Evolutionary conservation across 176 grass and related monocot genomes (phyloP), one percentile per base, ranked within the genome.

Genomic region (Cenchrus fungigraminus): DNA sequence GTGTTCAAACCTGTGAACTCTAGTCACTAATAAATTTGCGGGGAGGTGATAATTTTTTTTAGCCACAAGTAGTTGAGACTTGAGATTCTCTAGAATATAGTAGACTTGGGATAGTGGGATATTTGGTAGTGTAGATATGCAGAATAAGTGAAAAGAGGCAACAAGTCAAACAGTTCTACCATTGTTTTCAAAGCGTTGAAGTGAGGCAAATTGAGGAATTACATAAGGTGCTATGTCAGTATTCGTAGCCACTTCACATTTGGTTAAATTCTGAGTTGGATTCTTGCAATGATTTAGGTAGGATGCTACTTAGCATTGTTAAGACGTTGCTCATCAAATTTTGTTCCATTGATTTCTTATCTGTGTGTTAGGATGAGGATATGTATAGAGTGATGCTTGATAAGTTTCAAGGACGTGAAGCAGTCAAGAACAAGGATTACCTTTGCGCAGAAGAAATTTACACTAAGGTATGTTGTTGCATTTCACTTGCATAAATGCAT

Each of bases 401-500:
- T 63, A 74, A 83, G 59, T 83, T 47, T 57, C 64, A 60, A 82
- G 86, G 73, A 44, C 28, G 42, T 40, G 54, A 88, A 56, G 86
- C 73, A 0, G 55, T 88, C 46, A 71, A 88, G 64, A 83, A 61
- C 59, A 82, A 82, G 8, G 81, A 88, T 52, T 83, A 78, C 77
- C 71, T 83, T 83, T 6, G 20, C 22, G 71, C 80, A 12, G 46
- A 16, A 51, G 45, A 16, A 5, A 59, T 60, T 55, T 77, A 78
- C 59, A 16, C 22, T 12, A 22, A 50, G 71, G 79, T 80, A 87
- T n/a, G 6, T 53, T 68, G 14, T 74, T 64, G 45, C 45, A 25
- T 34, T 13, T 74, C 49, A 46, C 19, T 53, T 43, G 19, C 40
- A 40, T 16, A 25, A 65, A 15, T 74, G 7, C 37, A 43, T 43